phyloP scores from a whole-genome alignment of 495 filamentous ascomycete species.

The Neurospora sp. region DNA sequence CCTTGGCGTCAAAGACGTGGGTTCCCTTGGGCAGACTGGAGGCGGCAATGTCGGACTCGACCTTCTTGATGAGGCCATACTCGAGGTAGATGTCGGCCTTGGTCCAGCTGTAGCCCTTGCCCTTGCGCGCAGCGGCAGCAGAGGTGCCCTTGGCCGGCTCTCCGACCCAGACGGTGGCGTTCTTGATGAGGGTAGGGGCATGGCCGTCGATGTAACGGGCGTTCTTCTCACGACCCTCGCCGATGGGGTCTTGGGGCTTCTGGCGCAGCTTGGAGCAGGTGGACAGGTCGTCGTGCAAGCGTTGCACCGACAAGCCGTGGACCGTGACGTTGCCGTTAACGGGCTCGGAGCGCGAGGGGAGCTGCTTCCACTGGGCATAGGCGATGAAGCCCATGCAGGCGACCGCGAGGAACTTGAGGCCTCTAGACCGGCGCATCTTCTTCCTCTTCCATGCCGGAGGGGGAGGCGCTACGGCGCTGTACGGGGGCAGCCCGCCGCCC shows the following conservation, averaged over 20 bases:
- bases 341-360: constrained; percentile 9
- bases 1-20: constrained; percentile 40
- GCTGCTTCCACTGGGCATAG: constrained; percentile 38
- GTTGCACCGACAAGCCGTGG: constrained; percentile 26
- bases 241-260: constrained; percentile 34
- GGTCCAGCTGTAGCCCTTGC: constrained; percentile 35
- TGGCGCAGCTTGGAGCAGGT: constrained; percentile 29
- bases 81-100: constrained; percentile 37
- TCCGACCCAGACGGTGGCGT: constrained; percentile 45
- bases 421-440: constrained; percentile 25
- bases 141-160: constrained; percentile 33
- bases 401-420: constrained; percentile 22
- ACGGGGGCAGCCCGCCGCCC: constrained; percentile 10
- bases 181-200: constrained; percentile 38
- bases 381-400: constrained; percentile 34
- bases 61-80: constrained; percentile 37
- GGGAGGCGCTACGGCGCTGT: constrained; percentile 6
- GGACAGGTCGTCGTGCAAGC: constrained; percentile 27
- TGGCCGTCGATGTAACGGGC: constrained; percentile 37
- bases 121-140: constrained; percentile 33
- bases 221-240: constrained; percentile 35
- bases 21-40: constrained; percentile 23
- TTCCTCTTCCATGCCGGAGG: constrained; percentile 12
- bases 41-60: constrained; percentile 24
- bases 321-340: constrained; percentile 7